Evolutionary conservation across 169 alveolate species (phyloP).

Genomic region (Perkinsus marinus): DNA sequence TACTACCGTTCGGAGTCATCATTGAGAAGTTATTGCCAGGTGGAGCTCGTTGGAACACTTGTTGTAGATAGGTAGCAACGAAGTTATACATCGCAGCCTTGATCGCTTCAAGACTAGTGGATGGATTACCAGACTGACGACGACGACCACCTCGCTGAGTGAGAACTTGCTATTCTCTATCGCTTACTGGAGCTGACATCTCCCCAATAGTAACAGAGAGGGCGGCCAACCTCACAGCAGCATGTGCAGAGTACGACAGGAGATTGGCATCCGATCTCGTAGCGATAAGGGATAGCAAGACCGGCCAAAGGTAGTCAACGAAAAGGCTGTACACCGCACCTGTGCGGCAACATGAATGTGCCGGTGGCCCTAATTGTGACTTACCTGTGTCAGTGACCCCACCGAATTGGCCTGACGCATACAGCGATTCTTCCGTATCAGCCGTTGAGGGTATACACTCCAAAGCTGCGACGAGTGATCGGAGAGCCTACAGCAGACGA

Average conservation of each 20-base stretch:
- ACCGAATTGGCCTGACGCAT: neutral
- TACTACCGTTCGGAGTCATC: neutral
- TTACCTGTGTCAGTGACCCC: neutral
- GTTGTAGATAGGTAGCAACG: neutral
- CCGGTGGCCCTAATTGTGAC: neutral
- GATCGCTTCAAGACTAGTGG: neutral
- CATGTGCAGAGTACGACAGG: neutral
- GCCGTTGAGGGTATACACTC: neutral
- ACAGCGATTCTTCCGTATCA: neutral
- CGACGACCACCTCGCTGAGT: too few relatives aligned
- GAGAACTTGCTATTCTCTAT: neutral
- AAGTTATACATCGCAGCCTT: neutral
- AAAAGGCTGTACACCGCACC: neutral
- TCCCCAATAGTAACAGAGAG: neutral
- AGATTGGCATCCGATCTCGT: neutral
- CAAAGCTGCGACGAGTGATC: neutral
- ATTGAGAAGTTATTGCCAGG: neutral
- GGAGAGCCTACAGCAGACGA: neutral
- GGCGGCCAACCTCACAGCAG: neutral
- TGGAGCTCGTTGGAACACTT: neutral
- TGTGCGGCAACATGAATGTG: neutral
- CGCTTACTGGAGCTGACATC: neutral
- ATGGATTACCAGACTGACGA: neutral
- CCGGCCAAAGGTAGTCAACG: neutral
- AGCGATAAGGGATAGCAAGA: neutral